A percentile compares a stretch with the other conserved stretches of the same genome.
Evolutionary conservation across 2,329 filamentous ascomycete genomes (phyloP).

Genomic region (Blumeriella jaapii): DNA sequence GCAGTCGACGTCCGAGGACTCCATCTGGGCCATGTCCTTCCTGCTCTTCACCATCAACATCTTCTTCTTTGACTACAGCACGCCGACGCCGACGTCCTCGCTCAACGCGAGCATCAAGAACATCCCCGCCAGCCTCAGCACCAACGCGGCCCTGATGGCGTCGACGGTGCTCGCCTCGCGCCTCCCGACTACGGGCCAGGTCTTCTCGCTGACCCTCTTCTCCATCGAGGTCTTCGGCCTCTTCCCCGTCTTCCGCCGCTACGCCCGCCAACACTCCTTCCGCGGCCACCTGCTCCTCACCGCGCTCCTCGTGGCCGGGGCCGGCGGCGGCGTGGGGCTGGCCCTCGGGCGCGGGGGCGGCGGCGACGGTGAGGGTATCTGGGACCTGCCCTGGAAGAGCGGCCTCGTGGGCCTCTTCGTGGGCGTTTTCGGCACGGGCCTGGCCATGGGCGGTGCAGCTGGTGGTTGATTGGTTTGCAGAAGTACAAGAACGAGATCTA

Average conservation of each 20-base stretch:
- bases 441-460: slow-evolving; percentile 91
- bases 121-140: slow-evolving; percentile 57
- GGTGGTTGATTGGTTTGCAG: slow-evolving; percentile 95
- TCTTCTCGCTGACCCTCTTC: slow-evolving; percentile 91
- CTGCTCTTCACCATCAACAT: slow-evolving; percentile 92
- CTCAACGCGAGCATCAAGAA: slow-evolving; percentile 27
- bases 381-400: slow-evolving; percentile 26
- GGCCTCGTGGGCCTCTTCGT: slow-evolving; percentile 57
- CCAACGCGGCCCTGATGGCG: slow-evolving; percentile 93
- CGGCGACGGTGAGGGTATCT: slow-evolving; percentile 44
- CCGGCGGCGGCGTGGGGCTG: slow-evolving; percentile 65
- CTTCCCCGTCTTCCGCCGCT: slow-evolving; percentile 92
- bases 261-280: slow-evolving; percentile 74
- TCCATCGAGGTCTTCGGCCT: slow-evolving; percentile 95
- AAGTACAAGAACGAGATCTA: slow-evolving; percentile 99
- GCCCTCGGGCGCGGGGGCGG: slow-evolving; percentile 38
- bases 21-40: slow-evolving; percentile 93
- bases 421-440: slow-evolving; percentile 58
- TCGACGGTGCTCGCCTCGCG: slow-evolving; percentile 87
- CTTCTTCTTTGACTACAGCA: slow-evolving; percentile 92
- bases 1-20: slow-evolving; percentile 80
- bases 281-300: slow-evolving; percentile 70
- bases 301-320: slow-evolving; percentile 61
- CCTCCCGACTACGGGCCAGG: slow-evolving; percentile 79
- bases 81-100: slow-evolving; percentile 43